Evolutionary conservation across 495 filamentous ascomycete genomes (phyloP).

Genomic region (Neohortaea acidophila): DNA sequence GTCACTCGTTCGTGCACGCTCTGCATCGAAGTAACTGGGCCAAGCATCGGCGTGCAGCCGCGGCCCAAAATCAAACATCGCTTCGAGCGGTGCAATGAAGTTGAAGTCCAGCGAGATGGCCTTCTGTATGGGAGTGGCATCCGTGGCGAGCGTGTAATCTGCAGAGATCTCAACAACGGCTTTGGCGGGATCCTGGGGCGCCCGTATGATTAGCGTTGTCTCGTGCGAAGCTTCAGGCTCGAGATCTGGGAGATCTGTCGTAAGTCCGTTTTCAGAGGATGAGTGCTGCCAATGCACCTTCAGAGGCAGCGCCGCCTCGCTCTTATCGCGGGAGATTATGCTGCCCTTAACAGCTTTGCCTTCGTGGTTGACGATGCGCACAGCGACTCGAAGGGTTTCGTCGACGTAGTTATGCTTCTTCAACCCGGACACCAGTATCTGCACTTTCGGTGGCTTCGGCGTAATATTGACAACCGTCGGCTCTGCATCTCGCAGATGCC

Average conservation of each 20-base stretch:
- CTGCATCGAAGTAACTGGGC: constrained; percentile 61
- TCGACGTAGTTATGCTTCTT: constrained; percentile 66
- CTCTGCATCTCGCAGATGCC: constrained; percentile 34
- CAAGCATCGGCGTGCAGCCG: constrained; percentile 60
- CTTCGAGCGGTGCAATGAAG: constrained; percentile 71
- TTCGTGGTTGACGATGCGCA: constrained; percentile 70
- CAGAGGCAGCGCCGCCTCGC: background rate
- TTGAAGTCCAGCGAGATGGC: constrained; percentile 47
- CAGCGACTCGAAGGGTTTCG: constrained; percentile 50
- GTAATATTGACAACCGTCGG: constrained; percentile 48
- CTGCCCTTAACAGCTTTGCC: constrained; percentile 40
- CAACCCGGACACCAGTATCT: constrained; percentile 46
- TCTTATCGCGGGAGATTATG: constrained; percentile 3
- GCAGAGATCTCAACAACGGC: constrained; percentile 58
- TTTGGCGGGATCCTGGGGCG: constrained; percentile 36
- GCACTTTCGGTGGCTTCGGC: constrained; percentile 85
- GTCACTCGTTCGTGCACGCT: constrained; percentile 27
- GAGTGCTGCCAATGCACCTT: background rate
- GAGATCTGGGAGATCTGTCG: background rate
- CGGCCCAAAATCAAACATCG: constrained; percentile 70
- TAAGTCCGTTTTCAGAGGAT: background rate
- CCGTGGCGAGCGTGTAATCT: constrained; percentile 62
- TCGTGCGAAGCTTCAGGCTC: background rate
- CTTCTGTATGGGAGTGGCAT: constrained; percentile 75
- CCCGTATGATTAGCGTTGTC: constrained; percentile 9